These are phyloP conservation scores for Dactylellina haptotyla DNA, from an alignment of 2,329 filamentous ascomycete genomes.

Conservation along the genomic window DNA sequence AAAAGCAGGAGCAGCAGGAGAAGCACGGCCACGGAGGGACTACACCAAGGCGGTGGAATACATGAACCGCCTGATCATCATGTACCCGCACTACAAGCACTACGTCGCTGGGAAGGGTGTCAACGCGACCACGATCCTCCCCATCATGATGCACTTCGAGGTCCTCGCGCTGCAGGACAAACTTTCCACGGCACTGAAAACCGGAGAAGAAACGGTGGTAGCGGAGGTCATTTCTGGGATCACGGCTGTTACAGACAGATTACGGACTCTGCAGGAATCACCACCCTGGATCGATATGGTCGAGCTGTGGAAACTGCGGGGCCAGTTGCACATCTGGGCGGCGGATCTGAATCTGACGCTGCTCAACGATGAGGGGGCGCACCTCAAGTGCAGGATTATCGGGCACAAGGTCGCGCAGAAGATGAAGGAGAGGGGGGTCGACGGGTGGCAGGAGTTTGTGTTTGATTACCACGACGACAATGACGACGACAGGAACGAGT, in stretches of 20 bases:
- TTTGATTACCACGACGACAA: constrained; percentile 21
- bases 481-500: background rate
- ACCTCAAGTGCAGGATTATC: constrained; percentile 23
- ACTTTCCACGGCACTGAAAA: constrained; percentile 16
- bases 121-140: constrained; percentile 51
- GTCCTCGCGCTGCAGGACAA: constrained; percentile 45
- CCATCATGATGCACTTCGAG: constrained; percentile 51
- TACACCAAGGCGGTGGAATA: constrained; percentile 55
- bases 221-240: constrained; percentile 36
- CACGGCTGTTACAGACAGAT: constrained; percentile 50
- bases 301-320: constrained; percentile 55
- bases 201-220: constrained; percentile 8
- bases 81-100: constrained; percentile 56
- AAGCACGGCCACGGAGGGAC: too few relatives aligned
- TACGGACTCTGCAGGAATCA: constrained; percentile 55
- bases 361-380: constrained; percentile 23
- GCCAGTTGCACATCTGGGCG: constrained; percentile 57
- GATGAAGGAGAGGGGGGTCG: constrained; percentile 37
- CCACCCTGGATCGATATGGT: constrained; percentile 56
- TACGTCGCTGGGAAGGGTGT: constrained; percentile 43
- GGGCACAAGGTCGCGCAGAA: constrained; percentile 37
- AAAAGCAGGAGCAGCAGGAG: too few relatives aligned
- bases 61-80: constrained; percentile 55
- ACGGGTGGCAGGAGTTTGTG: constrained; percentile 37
- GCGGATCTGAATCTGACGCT: constrained; percentile 52